These are phyloP conservation scores for Zoysia japonica DNA, from an alignment of 176 grass and related monocot genomes.

Conservation along the genomic window DNA sequence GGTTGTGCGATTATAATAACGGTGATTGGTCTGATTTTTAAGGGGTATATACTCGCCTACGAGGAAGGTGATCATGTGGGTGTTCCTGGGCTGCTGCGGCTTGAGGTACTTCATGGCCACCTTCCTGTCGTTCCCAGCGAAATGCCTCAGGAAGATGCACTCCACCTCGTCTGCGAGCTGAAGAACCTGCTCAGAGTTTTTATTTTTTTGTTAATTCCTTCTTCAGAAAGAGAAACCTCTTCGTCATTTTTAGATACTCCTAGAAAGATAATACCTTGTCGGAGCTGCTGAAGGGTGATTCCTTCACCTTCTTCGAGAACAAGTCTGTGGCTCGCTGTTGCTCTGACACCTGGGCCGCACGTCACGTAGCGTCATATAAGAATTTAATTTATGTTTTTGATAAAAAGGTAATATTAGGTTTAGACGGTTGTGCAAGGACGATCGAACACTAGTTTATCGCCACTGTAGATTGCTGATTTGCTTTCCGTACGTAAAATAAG, in stretches of 20 bases:
- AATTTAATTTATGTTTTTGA: too few relatives aligned
- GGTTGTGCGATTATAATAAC: background rate
- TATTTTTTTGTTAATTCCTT: background rate
- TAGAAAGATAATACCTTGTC: slow-evolving; percentile 70
- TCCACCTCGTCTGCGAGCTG: slow-evolving; percentile 89
- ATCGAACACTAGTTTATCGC: too few relatives aligned
- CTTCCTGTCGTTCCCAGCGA: slow-evolving; percentile 66
- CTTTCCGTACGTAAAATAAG: too few relatives aligned
- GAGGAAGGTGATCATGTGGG: slow-evolving; percentile 87
- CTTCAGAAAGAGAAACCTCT: background rate
- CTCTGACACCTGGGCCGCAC: slow-evolving; percentile 67
- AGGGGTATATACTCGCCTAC: slow-evolving; percentile 44
- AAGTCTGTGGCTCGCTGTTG: slow-evolving; percentile 49
- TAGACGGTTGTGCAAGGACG: too few relatives aligned
- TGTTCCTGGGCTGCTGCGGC: slow-evolving; percentile 67
- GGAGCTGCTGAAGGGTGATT: slow-evolving; percentile 76
- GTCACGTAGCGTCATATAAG: background rate
- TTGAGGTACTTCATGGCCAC: slow-evolving; percentile 89
- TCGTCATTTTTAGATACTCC: too few relatives aligned
- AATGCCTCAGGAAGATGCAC: slow-evolving; percentile 71
- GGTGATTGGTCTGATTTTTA: background rate
- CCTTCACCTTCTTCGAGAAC: slow-evolving; percentile 76
- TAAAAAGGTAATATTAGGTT: too few relatives aligned
- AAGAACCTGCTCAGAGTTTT: slow-evolving; percentile 53
- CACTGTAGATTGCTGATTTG: too few relatives aligned